phyloP scores from a whole-genome alignment of 805 yeast species.

The Cyberlindnera subsufficiens region DNA sequence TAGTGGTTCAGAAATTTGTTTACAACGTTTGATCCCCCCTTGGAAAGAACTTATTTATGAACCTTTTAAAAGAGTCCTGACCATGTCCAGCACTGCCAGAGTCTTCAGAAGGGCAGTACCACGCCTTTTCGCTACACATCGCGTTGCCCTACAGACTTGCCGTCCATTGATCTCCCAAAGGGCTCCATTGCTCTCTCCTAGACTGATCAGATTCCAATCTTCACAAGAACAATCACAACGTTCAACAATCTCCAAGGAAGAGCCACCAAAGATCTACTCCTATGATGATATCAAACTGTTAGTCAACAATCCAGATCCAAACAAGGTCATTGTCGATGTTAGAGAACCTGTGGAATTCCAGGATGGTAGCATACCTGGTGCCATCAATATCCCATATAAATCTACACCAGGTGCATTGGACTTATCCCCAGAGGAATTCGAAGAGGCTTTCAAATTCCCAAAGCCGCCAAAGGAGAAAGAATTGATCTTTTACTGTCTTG shows the following conservation, averaged over 20 bases:
- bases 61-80: neutral
- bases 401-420: slow-evolving; percentile 91
- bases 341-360: slow-evolving; percentile 81
- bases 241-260: slow-evolving; percentile 1
- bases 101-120: slow-evolving; percentile 1
- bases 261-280: slow-evolving; percentile 32
- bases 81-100: slow-evolving; percentile 3
- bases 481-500: slow-evolving; percentile 85
- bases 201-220: slow-evolving; percentile 1
- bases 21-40: no score
- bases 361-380: slow-evolving; percentile 73
- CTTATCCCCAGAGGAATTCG: slow-evolving; percentile 71
- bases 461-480: slow-evolving; percentile 73
- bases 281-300: slow-evolving; percentile 48
- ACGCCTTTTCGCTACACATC: neutral
- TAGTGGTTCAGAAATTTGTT: no score
- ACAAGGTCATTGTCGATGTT: slow-evolving; percentile 71
- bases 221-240: slow-evolving; percentile 1
- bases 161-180: neutral
- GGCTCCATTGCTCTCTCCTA: neutral
- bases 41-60: no score
- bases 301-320: slow-evolving; percentile 37
- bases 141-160: neutral
- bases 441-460: slow-evolving; percentile 70
- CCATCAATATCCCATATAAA: slow-evolving; percentile 85